A percentile compares a stretch with the other conserved stretches of the same genome.
Evolutionary conservation across 306 rosid genomes (phyloP).

Genomic region (Gynostemma pentaphyllum): DNA sequence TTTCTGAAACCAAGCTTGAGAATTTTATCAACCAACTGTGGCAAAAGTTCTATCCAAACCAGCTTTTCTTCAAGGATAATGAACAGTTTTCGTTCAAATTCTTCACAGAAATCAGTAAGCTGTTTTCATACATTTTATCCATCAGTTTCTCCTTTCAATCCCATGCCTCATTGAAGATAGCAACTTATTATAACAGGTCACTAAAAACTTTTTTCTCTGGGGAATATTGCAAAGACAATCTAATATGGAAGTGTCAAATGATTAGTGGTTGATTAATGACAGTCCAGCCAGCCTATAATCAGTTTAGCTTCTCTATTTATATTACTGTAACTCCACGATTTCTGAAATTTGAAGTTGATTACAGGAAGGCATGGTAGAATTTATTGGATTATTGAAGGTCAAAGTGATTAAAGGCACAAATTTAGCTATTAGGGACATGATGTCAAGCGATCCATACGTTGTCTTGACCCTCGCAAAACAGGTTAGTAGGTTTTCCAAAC

Average conservation of each 20-base stretch:
- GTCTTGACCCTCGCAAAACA: slow-evolving; percentile 74
- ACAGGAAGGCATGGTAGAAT: slow-evolving; percentile 94
- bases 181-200: background rate
- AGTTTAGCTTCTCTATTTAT: background rate
- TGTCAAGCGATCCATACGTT: slow-evolving; percentile 95
- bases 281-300: background rate
- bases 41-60: slow-evolving; percentile 35
- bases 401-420: slow-evolving; percentile 76
- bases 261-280: background rate
- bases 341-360: slow-evolving; percentile 29
- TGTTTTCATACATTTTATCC: slow-evolving; percentile 5
- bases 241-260: background rate
- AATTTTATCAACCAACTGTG: slow-evolving; percentile 42
- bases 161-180: background rate
- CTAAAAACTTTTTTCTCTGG: background rate
- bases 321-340: background rate
- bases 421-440: slow-evolving; percentile 93
- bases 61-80: slow-evolving; percentile 39
- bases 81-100: slow-evolving; percentile 44
- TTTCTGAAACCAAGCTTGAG: slow-evolving; percentile 96
- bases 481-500: slow-evolving; percentile 32
- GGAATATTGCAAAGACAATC: background rate
- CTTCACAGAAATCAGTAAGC: slow-evolving; percentile 48
- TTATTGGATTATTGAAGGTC: slow-evolving; percentile 83
- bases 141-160: background rate